A percentile compares a stretch with the other conserved stretches of the same genome.
Conservation (phyloP, 1,284 basidiomycete species). For the Microbotryum silenes-acaulis region DNA sequence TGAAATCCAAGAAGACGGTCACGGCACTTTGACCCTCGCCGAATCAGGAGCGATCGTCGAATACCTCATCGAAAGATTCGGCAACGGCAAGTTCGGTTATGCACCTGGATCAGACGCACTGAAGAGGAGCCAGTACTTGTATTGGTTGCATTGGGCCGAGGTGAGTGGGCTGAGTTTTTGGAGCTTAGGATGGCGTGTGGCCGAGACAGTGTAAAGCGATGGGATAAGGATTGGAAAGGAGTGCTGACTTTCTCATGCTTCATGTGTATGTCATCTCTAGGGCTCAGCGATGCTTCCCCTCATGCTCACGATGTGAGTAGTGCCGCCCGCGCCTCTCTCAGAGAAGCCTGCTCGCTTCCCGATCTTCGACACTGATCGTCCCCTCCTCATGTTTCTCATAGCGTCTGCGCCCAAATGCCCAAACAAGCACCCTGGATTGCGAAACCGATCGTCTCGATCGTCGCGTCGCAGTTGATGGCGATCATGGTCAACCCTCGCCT, state of each 20-base stretch:
- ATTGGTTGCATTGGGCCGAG: slow-evolving; percentile 28
- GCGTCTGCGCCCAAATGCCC: slow-evolving; percentile 8
- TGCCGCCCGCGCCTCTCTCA: background rate
- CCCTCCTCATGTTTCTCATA: background rate
- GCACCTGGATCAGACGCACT: background rate
- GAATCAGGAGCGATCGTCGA: slow-evolving; percentile 32
- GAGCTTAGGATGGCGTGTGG: no score
- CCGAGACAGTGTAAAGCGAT: no score
- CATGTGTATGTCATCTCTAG: background rate
- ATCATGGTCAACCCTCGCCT: slow-evolving; percentile 14
- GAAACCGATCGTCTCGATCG: slow-evolving; percentile 10
- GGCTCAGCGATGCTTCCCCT: slow-evolving; percentile 20
- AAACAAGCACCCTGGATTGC: slow-evolving; percentile 18
- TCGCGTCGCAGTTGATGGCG: slow-evolving; percentile 5
- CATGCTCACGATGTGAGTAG: slow-evolving; percentile 17
- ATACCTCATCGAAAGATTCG: slow-evolving; percentile 32
- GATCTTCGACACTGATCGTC: background rate
- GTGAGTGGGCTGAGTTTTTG: slow-evolving; percentile 11
- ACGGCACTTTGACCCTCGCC: slow-evolving; percentile 12
- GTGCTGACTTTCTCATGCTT: no score
- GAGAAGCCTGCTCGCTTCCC: background rate
- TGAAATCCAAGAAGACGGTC: slow-evolving; percentile 8
- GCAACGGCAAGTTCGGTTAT: slow-evolving; percentile 15
- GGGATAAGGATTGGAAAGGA: no score
- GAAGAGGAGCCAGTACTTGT: slow-evolving; percentile 18